Evolutionary conservation across 2,329 filamentous ascomycete genomes (phyloP), one percentile per base, ranked within the genome.

Genomic region (Dactylellina parvicollis): DNA sequence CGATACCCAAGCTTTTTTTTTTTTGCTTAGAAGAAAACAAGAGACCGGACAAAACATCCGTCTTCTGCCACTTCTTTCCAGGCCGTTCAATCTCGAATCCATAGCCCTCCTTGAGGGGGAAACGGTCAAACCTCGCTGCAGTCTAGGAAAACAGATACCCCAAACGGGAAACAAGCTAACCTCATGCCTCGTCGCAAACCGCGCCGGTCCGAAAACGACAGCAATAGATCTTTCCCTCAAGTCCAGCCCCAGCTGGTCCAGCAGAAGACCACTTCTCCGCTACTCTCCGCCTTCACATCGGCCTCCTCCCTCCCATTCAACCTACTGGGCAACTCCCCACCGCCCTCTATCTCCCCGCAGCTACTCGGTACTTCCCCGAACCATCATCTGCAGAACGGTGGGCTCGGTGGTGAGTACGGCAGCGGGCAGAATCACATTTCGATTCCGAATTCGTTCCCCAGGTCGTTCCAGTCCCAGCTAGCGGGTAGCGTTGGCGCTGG

Each of bases 131-230:
- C 30, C 32, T 32, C 26, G 14, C 16, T 38, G 34, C 34, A 14
- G 50, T 42, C 28, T 42, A 22, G 26, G 30, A 46, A 42, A 24
- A 16, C 26, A 60, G 26, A n/a, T 20, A 40, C 28, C 34, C 18
- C 10, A 22, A 47, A 38, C 34, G 16, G 36, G n/a, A 30, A 61
- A 24, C 24, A 54, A 60, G 50, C 69, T 73, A 73, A 73, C 60
- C 69, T 66, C 46, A 73, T 73, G 69, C 60, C 69, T 73, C 69
- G 69, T 73, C 69, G 69, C 46, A 73, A 73, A 73, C 18, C 55
- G 60, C 69, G 69, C 69, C 60, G 60, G 34, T 55, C 54, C 54
- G 69, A 73, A 5, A 65, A 61, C 60, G 69, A 73, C 55, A 73
- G 69, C 54, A 73, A 62, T 38, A 60, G 47, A 73, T 54, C 69